Conservation (phyloP, 2,329 filamentous ascomycete genomes). For the Exophiala oligosperma region DNA sequence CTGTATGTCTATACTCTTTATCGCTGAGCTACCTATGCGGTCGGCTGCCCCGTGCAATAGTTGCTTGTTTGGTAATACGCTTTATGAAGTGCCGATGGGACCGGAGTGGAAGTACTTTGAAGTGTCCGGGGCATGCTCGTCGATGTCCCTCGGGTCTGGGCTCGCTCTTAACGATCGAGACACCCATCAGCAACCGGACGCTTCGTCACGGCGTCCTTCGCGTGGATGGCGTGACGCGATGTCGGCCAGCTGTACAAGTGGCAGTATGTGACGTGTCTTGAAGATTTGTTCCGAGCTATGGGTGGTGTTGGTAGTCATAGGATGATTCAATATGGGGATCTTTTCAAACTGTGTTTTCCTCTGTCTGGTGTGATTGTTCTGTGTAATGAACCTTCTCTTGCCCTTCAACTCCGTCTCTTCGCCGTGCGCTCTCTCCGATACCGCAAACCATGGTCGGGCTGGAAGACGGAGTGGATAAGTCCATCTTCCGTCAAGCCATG, state of each 20-base stretch:
- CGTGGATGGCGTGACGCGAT: neutral
- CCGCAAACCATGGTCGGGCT: too few relatives aligned
- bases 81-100: slow-evolving; percentile 5
- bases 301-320: neutral
- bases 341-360: neutral
- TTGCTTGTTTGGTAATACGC: neutral
- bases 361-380: neutral
- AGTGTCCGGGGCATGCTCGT: slow-evolving; percentile 5
- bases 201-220: neutral
- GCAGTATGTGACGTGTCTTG: neutral
- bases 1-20: neutral
- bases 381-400: neutral
- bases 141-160: neutral
- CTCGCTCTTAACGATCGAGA: slow-evolving; percentile 4
- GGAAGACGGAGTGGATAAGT: too few relatives aligned
- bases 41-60: neutral
- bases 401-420: neutral
- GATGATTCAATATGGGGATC: neutral
- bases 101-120: neutral
- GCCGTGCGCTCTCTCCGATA: neutral
- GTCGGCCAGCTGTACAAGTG: neutral
- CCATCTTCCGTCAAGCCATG: too few relatives aligned
- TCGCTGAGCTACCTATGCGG: neutral
- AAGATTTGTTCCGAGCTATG: neutral
- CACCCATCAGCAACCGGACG: slow-evolving; percentile 5